Evolutionary conservation across 2,329 filamentous ascomycete species (phyloP), one percentile per base, ranked within the genome.

Genomic region (Myriosclerotinia scirpicola): DNA sequence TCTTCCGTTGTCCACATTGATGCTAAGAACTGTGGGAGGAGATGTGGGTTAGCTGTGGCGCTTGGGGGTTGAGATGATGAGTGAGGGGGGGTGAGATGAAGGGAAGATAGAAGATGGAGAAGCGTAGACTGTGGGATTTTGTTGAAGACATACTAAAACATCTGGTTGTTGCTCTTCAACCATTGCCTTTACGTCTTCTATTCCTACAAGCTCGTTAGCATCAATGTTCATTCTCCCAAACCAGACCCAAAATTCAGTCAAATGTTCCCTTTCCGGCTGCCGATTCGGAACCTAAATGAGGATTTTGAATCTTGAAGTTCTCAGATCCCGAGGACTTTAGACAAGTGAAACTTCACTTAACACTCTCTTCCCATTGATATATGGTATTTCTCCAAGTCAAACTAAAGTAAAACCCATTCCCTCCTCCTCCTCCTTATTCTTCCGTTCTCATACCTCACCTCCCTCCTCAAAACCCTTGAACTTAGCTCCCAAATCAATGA

Each of bases 101-200:
- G 15, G n/a, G 22, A 14, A 12, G 2, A 15, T 12, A 1, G 1
- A 15, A 20, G 4, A 44, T 44, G 14, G 38, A 26, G 15, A 48
- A 2, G 3, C 5, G 7, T 44, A 12, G 4, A 44, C 14, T 14
- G 42, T 4, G 20, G 15, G 6, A 44, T 20, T 5, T 17, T 12
- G 14, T 6, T 15, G 9, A 12, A 22, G 40, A 55, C 80, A 61
- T 80, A 86, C 84, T 73, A 87, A 75, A 52, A 87, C 73, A 70
- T 87, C 81, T 1, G 85, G 85, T 72, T 82, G 78, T 58, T 81
- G 72, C 68, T 82, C 78, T 69, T 78, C 80, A 22, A 87, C 85
- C 67, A 82, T 84, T 12, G 77, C 72, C 55, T 80, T 80, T 5
- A 89, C 85, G 70, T 85, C 81, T 67, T 84, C 83, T 54, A 87